Base-by-base conservation (phyloP, 108 stramenopile genomes). In the Licmophora abbreviata region DNA sequence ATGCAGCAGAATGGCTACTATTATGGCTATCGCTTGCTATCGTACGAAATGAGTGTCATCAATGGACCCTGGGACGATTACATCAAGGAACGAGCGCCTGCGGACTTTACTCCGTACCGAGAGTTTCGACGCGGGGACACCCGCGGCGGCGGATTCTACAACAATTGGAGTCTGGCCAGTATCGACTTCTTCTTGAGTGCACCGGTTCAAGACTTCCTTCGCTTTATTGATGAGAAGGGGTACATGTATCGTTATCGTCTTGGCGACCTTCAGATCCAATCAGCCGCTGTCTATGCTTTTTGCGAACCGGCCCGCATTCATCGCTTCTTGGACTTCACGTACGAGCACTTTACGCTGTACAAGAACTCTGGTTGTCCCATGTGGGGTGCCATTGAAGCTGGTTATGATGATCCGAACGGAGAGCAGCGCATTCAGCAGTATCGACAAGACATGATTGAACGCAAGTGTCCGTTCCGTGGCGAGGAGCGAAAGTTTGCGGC, bases 201-300 rank as follows among this genome's bases (percentile, higher is more conserved):
- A 20, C 50, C 52, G 24, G 87, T 78, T 12, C 71, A 69, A 21
- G 28, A 29, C 0, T 74, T 88, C 41, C 41, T 88, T 3, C 53
- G 51, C 24, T 61, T 69, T 47, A 69, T 88, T 14, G 82, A 88
- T 61, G 58, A 71, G 14, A 65, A 81, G 15, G 82, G 77, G 18
- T 33, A 72, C 28, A 83, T 88, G 9, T 88, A 80, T 48, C 69
- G 72, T 0, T 52, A 79, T 36, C 60, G 87, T 20, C 63, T 80
- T 11, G 78, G 78, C 22, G 87, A 88, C 68, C 67, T 88, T 56
- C 71, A 81, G 57, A 69, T 88, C 44, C 87, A 88, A 48, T 79
- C 87, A 8, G 61, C 77, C 51, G 49, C 76, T 12, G 80, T 81
- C 8, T 68, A 72, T 56, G 59, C 70, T 9, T 83, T 82, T 44